Percentiles rank a stretch among this genome's conserved stretches.
Evolutionary conservation across 352 stramenopile genomes (phyloP).

Genomic region (Paralagenidium karlingii): DNA sequence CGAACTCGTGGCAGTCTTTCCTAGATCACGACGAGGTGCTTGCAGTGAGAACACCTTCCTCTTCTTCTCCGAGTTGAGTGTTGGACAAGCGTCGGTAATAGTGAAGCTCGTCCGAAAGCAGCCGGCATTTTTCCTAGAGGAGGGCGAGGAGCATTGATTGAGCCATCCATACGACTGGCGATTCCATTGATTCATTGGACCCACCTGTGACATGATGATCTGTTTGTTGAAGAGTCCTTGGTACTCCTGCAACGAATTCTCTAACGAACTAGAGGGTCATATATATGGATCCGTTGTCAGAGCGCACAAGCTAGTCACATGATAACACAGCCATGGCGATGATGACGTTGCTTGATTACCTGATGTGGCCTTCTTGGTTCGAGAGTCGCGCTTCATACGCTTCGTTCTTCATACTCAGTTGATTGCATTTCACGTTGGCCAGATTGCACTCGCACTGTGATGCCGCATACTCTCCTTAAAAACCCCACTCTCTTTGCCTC

Average conservation of each 20-base stretch:
- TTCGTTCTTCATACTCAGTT: constrained; percentile 58
- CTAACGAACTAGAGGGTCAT: no score
- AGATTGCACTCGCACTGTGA: constrained; percentile 53
- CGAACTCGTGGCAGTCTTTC: no score
- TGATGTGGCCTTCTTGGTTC: constrained; percentile 64
- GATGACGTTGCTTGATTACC: no score
- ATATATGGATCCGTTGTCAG: no score
- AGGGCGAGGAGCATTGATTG: background rate
- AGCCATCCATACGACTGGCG: background rate
- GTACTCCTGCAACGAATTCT: constrained; percentile 70
- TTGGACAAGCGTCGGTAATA: no score
- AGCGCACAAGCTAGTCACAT: no score
- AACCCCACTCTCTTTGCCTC: constrained; percentile 2
- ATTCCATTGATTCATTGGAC: background rate
- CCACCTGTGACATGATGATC: constrained; percentile 73
- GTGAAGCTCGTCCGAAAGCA: constrained; percentile 64
- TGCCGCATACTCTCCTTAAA: background rate
- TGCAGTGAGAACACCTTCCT: no score
- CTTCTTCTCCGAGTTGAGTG: no score
- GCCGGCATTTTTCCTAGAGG: constrained; percentile 58
- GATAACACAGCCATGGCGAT: no score
- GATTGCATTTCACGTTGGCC: constrained; percentile 36
- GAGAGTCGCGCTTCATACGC: constrained; percentile 48
- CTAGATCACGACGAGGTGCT: no score
- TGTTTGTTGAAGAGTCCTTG: constrained; percentile 72